A percentile compares a stretch with the other conserved stretches of the same genome.
phyloP scores from a whole-genome alignment of 345 rosid genomes.

The Lenwebbia sp. region DNA sequence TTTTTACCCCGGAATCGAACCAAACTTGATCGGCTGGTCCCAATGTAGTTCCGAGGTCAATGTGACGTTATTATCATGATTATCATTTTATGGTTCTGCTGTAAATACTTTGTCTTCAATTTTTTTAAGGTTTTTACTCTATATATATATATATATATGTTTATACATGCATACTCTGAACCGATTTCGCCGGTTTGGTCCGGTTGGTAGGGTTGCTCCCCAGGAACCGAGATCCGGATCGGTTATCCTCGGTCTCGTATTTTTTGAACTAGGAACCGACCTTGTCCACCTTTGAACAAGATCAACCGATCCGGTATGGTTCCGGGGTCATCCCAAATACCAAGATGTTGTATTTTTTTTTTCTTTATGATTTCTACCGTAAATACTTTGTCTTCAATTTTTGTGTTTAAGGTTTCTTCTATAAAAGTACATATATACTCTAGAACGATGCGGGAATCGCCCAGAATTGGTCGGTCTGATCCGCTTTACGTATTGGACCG shows the following conservation, averaged over 20 bases:
- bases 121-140: rapidly evolving
- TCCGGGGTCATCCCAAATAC: too few relatives aligned
- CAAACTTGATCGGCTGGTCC: background rate
- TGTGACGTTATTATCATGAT: background rate
- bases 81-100: background rate
- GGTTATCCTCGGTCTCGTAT: too few relatives aligned
- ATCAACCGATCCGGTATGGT: rapidly evolving
- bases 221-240: background rate
- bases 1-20: background rate
- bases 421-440: background rate
- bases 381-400: background rate
- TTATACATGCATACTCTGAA: rapidly evolving
- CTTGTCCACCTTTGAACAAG: rapidly evolving
- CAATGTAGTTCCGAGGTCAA: rapidly evolving
- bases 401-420: background rate
- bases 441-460: too few relatives aligned
- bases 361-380: background rate
- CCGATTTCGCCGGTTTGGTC: rapidly evolving
- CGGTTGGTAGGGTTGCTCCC: rapidly evolving
- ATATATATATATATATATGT: too few relatives aligned
- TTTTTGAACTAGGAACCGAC: background rate
- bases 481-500: rapidly evolving
- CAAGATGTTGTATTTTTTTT: background rate
- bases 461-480: background rate
- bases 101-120: background rate